Evolutionary conservation across 495 filamentous ascomycete genomes (phyloP).

Genomic region (Geoglossum glabrum): DNA sequence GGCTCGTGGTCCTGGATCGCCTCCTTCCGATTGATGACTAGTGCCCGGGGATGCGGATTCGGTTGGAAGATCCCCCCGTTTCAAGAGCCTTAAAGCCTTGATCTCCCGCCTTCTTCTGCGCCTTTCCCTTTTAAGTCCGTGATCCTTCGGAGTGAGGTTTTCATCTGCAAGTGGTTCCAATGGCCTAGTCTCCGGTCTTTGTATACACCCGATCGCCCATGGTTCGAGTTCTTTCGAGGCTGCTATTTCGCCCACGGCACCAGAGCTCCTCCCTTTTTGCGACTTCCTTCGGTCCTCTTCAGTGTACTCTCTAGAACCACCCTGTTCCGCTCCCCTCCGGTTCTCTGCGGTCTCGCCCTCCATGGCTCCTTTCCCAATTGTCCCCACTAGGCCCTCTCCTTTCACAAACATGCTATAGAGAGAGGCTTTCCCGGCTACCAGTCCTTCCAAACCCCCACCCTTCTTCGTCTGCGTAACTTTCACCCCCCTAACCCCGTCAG

Average conservation of each 20-base stretch:
- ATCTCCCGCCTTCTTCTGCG: not conserved
- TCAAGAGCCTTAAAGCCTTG: not conserved
- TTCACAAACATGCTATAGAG: constrained; percentile 68
- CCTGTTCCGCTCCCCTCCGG: not conserved
- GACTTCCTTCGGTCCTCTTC: not conserved
- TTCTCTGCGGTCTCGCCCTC: not conserved
- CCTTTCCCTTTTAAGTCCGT: not conserved
- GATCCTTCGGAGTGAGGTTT: not conserved
- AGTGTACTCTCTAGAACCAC: not conserved
- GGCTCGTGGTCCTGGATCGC: no score
- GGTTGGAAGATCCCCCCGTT: not conserved
- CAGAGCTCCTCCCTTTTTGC: not conserved
- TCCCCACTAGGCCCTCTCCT: constrained; percentile 53
- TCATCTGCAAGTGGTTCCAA: no score
- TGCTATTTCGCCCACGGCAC: not conserved
- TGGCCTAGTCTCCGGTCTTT: no score
- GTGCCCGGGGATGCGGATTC: not conserved
- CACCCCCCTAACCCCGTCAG: constrained; percentile 14
- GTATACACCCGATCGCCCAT: no score
- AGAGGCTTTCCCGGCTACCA: constrained; percentile 15
- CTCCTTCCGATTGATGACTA: not conserved
- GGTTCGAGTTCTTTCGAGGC: not conserved
- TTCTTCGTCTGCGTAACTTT: constrained; percentile 8
- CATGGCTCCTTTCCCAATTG: constrained; percentile 18
- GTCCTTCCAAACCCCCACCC: constrained; percentile 21